Evolutionary conservation across 2,329 filamentous ascomycete species (phyloP), one percentile per base, ranked within the genome.

Genomic region (Fusarium metavorans): DNA sequence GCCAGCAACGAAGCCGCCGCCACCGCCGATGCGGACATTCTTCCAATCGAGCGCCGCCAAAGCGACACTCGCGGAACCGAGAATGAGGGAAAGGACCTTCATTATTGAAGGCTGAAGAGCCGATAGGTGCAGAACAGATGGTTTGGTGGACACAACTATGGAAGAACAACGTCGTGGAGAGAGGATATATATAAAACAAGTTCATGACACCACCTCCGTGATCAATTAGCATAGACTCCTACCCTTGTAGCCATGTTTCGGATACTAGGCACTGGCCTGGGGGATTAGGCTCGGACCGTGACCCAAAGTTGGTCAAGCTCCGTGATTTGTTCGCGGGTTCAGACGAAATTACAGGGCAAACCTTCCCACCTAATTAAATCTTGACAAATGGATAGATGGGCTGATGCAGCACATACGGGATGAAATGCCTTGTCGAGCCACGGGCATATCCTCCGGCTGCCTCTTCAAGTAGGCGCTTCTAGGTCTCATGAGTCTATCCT

Each of bases 21-120:
- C 73, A 0, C 73, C 73, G 3, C 73, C 73, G 4, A 76, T 67
- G 1, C 63, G 73, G 9, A 76, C 73, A 58, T 76, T 76, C 13
- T 76, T 50, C 73, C 73, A 76, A 1, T 68, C 70, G 3, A 75
- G 23, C 2, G 72, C 73, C 3, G 73, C 72, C 45, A 63, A 45
- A 0, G 54, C 70, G 5, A 45, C 39, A 4, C 23, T 45, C 20
- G 61, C 70, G 13, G 72, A 75, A 20, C 67, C 61, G 25, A 64
- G 37, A 7, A 75, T 25, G 18, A 75, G 27, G 32, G 63, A 41
- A 5, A 68, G 32, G 6, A 75, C 45, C 64, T 62, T 75, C 73
- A 75, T 75, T 20, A 6, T 0, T 48, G 56, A 35, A 39, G 25
- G 32, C 2, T 8, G 27, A 23, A 52, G 27, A n/a, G 14, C 25